These are phyloP conservation scores for Brasenia schreberi DNA, from an alignment of 164 flowering plant species.

Conservation along the genomic window DNA sequence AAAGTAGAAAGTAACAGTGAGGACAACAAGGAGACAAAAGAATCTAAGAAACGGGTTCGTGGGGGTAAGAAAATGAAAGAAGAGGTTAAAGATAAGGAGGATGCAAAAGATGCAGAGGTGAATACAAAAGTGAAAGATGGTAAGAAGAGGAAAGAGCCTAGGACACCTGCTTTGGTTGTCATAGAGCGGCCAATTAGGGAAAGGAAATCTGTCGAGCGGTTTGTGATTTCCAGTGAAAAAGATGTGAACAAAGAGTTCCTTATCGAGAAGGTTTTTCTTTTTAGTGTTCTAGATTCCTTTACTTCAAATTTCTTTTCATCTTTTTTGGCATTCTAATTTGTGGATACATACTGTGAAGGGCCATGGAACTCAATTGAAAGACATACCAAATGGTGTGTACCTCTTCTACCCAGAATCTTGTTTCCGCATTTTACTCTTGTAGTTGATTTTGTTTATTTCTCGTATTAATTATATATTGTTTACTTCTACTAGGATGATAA, in stretches of 20 bases:
- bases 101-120: background rate
- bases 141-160: background rate
- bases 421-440: too few relatives aligned
- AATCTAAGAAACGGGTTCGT: background rate
- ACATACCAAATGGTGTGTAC: slow-evolving; percentile 2
- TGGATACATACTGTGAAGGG: background rate
- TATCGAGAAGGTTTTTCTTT: background rate
- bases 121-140: background rate
- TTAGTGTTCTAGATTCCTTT: background rate
- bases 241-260: background rate
- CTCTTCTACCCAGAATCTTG: background rate
- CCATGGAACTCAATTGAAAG: slow-evolving; percentile 1
- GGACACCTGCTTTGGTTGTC: background rate
- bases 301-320: background rate
- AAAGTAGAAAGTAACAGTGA: background rate
- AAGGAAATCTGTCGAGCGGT: slow-evolving; percentile 2
- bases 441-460: too few relatives aligned
- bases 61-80: background rate
- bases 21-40: background rate
- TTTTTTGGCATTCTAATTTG: background rate
- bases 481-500: too few relatives aligned
- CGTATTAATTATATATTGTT: too few relatives aligned
- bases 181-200: background rate
- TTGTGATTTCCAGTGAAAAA: background rate
- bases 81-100: background rate